Percentiles rank a stretch among this genome's conserved stretches.
Conservation (phyloP, 441 rosid species). For the Euphorbia schlechtendalii region DNA sequence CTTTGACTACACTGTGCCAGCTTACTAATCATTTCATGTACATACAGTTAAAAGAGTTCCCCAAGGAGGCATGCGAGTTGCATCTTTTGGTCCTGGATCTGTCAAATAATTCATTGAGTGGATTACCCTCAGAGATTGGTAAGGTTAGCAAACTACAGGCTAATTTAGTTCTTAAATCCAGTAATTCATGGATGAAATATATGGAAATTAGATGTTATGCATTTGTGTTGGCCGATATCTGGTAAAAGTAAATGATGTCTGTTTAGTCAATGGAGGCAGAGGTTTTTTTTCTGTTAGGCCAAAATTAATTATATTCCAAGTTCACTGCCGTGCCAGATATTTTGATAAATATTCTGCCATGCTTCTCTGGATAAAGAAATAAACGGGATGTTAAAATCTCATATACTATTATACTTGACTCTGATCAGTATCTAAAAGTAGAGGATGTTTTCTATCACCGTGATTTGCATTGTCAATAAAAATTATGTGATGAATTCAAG, state of each 20-base stretch:
- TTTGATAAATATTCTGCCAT: not conserved
- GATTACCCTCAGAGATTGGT: conserved; percentile 90
- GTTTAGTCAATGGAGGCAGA: not conserved
- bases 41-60: conserved; percentile 76
- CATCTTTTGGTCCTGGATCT: conserved; percentile 77
- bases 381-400: not conserved
- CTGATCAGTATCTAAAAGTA: not conserved
- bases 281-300: not conserved
- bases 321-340: too few species aligned
- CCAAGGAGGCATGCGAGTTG: conserved; percentile 70
- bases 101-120: conserved; percentile 84
- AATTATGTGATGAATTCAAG: not conserved
- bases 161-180: conserved; percentile 9
- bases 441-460: not conserved
- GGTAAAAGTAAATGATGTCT: not conserved
- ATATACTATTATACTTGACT: too few species aligned
- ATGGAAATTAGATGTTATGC: conserved; percentile 9
- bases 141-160: conserved; percentile 26
- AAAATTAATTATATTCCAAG: not conserved
- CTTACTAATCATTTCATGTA: conserved; percentile 20
- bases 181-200: conserved; percentile 8
- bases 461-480: not conserved
- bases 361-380: not conserved
- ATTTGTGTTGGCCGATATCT: not conserved
- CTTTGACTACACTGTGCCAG: too few species aligned